phyloP scores from a whole-genome alignment of 208 protist species.

The Tritrichomonas foetus region DNA sequence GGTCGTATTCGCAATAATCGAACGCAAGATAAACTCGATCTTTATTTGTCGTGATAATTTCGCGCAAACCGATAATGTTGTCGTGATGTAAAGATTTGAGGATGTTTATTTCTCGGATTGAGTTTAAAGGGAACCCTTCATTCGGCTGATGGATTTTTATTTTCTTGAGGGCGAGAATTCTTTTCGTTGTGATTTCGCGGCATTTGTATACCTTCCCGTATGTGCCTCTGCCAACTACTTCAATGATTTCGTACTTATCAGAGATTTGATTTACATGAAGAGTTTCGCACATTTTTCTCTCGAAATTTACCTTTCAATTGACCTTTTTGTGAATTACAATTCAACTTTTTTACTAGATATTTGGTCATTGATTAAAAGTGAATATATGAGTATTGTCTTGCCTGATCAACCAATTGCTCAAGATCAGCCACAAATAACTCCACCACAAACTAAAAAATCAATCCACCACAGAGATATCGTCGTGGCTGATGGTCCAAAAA shows the following conservation, averaged over 20 bases:
- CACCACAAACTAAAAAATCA: no score
- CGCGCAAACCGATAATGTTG: neutral
- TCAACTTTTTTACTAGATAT: no score
- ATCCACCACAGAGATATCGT: no score
- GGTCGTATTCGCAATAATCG: constrained; percentile 32
- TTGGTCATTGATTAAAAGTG: no score
- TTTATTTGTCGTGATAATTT: neutral
- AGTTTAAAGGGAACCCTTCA: constrained; percentile 11
- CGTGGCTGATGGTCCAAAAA: neutral
- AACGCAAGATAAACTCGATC: neutral
- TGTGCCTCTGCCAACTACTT: neutral
- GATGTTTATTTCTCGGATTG: constrained; percentile 18
- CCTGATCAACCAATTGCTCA: no score
- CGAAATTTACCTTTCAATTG: no score
- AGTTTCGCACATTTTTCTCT: no score
- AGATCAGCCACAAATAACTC: no score
- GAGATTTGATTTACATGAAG: neutral
- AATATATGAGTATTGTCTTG: no score
- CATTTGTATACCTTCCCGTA: constrained; percentile 41
- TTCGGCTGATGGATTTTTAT: constrained; percentile 39
- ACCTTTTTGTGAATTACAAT: no score
- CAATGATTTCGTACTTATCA: neutral
- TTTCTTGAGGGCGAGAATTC: constrained; percentile 26
- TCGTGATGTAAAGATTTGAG: neutral
- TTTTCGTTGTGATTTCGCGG: neutral